These are phyloP conservation scores for Clarkia xantiana DNA, from an alignment of 345 rosid species.

Conservation along the genomic window DNA sequence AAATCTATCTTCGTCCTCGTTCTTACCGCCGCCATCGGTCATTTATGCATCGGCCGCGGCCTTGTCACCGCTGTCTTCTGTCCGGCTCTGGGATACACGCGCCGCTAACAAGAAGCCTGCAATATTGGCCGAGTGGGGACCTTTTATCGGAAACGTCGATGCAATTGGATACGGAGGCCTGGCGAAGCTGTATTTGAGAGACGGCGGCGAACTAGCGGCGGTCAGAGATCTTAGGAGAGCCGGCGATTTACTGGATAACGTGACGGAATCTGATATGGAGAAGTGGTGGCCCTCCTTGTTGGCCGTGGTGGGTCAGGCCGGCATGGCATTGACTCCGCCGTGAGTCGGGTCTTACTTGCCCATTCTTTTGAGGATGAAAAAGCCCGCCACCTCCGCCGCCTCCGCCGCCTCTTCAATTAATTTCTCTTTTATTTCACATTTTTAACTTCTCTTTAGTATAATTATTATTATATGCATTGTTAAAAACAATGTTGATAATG, in stretches of 20 bases:
- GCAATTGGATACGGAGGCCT: slow-evolving; percentile 19
- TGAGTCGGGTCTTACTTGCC: too few species aligned
- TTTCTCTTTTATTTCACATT: too few species aligned
- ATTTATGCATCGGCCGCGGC: slow-evolving; percentile 20
- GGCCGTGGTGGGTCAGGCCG: slow-evolving; percentile 8
- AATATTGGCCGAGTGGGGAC: slow-evolving; percentile 54
- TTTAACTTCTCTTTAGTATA: too few species aligned
- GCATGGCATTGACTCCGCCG: too few species aligned
- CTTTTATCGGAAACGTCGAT: slow-evolving; percentile 20
- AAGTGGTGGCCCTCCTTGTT: slow-evolving; percentile 33
- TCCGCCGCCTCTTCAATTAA: too few species aligned
- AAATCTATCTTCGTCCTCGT: slow-evolving; percentile 6
- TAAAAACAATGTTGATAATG: too few species aligned
- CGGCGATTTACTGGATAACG: slow-evolving; percentile 22
- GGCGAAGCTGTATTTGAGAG: slow-evolving; percentile 33
- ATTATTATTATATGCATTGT: too few species aligned
- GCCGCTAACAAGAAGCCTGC: slow-evolving; percentile 26
- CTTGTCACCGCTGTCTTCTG: slow-evolving; percentile 10
- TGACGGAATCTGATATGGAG: slow-evolving; percentile 23
- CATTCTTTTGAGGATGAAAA: too few species aligned
- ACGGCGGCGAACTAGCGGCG: slow-evolving; percentile 7
- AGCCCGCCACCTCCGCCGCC: too few species aligned
- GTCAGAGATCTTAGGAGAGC: slow-evolving; percentile 35
- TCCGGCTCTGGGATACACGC: slow-evolving; percentile 60
- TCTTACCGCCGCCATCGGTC: slow-evolving; percentile 26